Conservation (phyloP, 345 rosid genomes). For the Cardamine resedifolia region DNA sequence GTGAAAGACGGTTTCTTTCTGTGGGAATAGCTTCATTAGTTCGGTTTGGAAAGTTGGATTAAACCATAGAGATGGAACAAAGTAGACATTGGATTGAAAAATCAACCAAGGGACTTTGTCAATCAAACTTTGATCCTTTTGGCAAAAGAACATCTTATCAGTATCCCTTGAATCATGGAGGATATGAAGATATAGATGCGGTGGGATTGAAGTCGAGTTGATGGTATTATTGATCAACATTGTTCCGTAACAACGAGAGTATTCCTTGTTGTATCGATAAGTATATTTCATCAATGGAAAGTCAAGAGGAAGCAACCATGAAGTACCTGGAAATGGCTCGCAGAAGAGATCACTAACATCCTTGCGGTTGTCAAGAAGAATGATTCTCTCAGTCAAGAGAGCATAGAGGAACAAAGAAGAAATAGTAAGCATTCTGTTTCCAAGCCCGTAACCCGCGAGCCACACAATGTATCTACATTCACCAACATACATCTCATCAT, state of each 20-base stretch:
- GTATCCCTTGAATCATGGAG: constrained; percentile 35
- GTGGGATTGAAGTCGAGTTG: constrained; percentile 16
- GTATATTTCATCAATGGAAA: constrained; percentile 44
- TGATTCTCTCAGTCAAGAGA: constrained; percentile 59
- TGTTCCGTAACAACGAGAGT: constrained; percentile 32
- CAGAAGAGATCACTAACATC: constrained; percentile 62
- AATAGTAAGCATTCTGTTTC: constrained; percentile 60
- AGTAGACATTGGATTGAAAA: constrained; percentile 31
- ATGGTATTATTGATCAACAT: constrained; percentile 22
- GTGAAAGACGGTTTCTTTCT: constrained; percentile 47
- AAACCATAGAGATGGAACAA: constrained; percentile 42
- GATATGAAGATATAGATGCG: constrained; percentile 34
- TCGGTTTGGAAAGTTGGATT: constrained; percentile 32
- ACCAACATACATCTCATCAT: constrained; percentile 20
- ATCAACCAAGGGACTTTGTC: constrained; percentile 43
- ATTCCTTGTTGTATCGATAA: constrained; percentile 39
- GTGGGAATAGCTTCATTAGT: constrained; percentile 32
- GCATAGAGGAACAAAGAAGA: constrained; percentile 69
- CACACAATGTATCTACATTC: constrained; percentile 64
- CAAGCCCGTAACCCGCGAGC: constrained; percentile 60
- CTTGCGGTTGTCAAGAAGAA: constrained; percentile 54
- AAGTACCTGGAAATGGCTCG: constrained; percentile 58
- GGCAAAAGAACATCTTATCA: constrained; percentile 45
- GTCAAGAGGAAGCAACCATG: constrained; percentile 64
- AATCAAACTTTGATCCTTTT: constrained; percentile 31